Evolutionary conservation across 2,329 filamentous ascomycete species (phyloP), one percentile per base, ranked within the genome.

Genomic region (Diaporthe ampelina): DNA sequence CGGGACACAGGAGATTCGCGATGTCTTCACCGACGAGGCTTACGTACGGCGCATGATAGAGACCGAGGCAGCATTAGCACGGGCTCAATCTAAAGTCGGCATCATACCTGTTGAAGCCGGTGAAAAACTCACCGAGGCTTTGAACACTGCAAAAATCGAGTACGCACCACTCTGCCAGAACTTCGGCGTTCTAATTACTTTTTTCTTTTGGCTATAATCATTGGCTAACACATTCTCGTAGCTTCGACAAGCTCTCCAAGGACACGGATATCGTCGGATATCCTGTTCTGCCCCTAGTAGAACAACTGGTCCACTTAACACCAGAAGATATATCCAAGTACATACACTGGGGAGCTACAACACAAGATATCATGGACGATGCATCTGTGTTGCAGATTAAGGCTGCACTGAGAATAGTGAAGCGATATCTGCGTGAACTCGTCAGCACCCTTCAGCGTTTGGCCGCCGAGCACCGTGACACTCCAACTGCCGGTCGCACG

Each of bases 291-390:
- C 86, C 87, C 0, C 77, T 90, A 17, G 85, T 89, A 3, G 82
- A 85, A 48, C 88, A 89, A 74, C 79, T 89, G 32, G 71, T 74
- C 15, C 57, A 48, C n/a, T 52, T 26, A 29, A 79, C 79, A n/a
- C 80, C 78, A 32, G 79, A 78, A 19, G 79, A 81, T 43, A 77
- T 81, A 7, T 83, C 80, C n/a, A 83, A 84, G 74, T 61, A 61
- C 37, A 85, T 90, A 15, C 88, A 90, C 78, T 90, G 88, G 88
- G 89, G 89, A 11, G 88, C 88, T 1, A 90, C 89, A 0, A 91
- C 89, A 0, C 89, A 91, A 76, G 88, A 91, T 76, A 90, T 90
- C 74, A 90, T 90, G 88, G 89, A 90, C 76, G 81, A 86, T 0
- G 89, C 88, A 0, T 86, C 84, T 17, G 81, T 89, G 1, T 77